Conservation (phyloP, 2,329 filamentous ascomycete genomes). For the Trichophyton simii region DNA sequence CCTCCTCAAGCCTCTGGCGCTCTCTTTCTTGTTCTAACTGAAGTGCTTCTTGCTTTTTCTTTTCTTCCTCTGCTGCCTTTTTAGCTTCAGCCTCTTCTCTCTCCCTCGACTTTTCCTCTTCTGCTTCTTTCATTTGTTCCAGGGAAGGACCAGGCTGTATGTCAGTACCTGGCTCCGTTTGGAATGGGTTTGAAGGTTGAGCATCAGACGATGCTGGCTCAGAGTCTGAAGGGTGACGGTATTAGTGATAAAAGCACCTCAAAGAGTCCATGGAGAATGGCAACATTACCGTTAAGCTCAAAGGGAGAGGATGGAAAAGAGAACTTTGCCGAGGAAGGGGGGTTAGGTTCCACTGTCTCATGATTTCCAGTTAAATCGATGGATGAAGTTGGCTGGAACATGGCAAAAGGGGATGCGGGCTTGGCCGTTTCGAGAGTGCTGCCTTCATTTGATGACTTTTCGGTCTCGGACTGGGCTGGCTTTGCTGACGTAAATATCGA, state of each 20-base stretch:
- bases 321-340: background rate
- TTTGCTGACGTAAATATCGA: background rate
- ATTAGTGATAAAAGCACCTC: background rate
- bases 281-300: background rate
- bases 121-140: background rate
- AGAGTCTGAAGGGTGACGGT: background rate
- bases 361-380: background rate
- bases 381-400: background rate
- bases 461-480: background rate
- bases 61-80: background rate
- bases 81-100: background rate
- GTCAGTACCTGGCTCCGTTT: background rate
- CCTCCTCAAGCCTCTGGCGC: constrained; percentile 5
- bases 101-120: background rate
- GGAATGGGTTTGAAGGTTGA: background rate
- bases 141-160: background rate
- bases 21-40: constrained; percentile 3
- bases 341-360: background rate
- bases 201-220: background rate
- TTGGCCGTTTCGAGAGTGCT: background rate
- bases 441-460: background rate
- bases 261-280: background rate
- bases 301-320: background rate
- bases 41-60: background rate
- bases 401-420: background rate